Base-by-base conservation (phyloP, 768 basidiomycete species). In the Leccinum rimulosum region DNA sequence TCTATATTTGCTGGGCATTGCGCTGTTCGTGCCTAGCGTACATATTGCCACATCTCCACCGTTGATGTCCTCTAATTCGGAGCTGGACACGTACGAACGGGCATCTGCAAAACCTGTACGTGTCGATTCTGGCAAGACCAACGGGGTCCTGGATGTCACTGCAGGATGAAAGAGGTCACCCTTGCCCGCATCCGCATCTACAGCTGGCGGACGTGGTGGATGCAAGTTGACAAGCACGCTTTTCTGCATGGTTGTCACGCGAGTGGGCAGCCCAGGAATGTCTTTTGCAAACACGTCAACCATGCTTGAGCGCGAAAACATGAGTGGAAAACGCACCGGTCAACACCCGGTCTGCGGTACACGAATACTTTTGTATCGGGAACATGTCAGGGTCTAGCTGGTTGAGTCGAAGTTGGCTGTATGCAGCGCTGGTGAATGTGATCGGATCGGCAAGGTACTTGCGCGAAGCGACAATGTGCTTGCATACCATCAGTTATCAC, bases 1-100 rank as follows among this genome's bases (percentile, higher is more conserved):
- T 57, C 96, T 83, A 65, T 93, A 93, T 70, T 87, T 91, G 40
- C 82, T 87, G 1, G 95, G 93, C 43, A 91, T 70, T 0, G 93
- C 88, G 67, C 93, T 95, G 2, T 91, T 91, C 0, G 96, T 98
- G 3, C 96, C 96, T 6, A 98, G 77, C 2, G 94, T 82, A 8
- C 90, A 81, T 48, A 98, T 76, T 9, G 73, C 74, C 8, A 98
- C 81, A 51, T 90, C 82, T 43, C 83, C 80, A 2, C 91, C 92
- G 36, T 71, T 76, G 12, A 55, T 54, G n/a, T 56, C 60, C 17
- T 30, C 54, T 3, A 17, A 7, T 30, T 60, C 19, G 1, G 47
- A 4, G 5, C 22, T 30, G 4, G 54, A 25, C 6, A 62, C 50
- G 8, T 35, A 19, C 8, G 60, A 64, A 40, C 72, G 68, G 17